Conservation (phyloP, 768 basidiomycete species). For the Lactifluus piperatus region DNA sequence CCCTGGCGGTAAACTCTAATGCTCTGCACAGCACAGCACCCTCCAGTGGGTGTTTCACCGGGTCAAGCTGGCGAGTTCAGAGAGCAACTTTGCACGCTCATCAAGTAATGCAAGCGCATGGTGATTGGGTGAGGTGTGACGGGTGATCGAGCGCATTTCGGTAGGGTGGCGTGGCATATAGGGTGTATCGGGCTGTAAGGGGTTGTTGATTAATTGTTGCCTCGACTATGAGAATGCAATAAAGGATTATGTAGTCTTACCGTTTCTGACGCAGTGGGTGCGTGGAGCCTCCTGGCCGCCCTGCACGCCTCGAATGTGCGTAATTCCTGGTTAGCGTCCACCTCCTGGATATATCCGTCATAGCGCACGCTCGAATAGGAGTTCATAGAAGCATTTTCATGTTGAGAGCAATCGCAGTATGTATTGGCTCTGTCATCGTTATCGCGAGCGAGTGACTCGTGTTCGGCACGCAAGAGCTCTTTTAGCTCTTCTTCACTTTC, state of each 20-base stretch:
- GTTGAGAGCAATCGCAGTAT: slow-evolving; percentile 22
- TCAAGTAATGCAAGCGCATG: slow-evolving; percentile 45
- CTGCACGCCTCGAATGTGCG: slow-evolving; percentile 32
- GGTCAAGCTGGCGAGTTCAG: slow-evolving; percentile 41
- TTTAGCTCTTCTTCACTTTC: slow-evolving; percentile 13
- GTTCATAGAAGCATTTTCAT: background rate
- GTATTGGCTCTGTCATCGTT: slow-evolving; percentile 8
- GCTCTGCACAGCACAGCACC: background rate
- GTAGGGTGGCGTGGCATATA: background rate
- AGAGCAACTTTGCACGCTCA: slow-evolving; percentile 48
- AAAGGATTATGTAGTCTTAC: background rate
- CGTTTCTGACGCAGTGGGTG: background rate
- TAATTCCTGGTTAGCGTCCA: slow-evolving; percentile 46
- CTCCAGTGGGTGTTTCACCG: background rate
- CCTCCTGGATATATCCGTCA: slow-evolving; percentile 44
- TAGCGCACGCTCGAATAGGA: slow-evolving; percentile 32
- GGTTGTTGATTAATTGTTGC: background rate
- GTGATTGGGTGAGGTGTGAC: slow-evolving; percentile 33
- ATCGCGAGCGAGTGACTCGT: slow-evolving; percentile 3
- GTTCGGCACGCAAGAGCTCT: slow-evolving; percentile 3
- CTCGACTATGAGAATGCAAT: background rate
- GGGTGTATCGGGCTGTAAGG: background rate
- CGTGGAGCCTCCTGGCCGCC: background rate
- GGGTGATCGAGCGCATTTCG: slow-evolving; percentile 22
- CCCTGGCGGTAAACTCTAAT: background rate